These are phyloP conservation scores for Boletus vermiculosoides DNA, from an alignment of 768 basidiomycete genomes.

Conservation along the genomic window DNA sequence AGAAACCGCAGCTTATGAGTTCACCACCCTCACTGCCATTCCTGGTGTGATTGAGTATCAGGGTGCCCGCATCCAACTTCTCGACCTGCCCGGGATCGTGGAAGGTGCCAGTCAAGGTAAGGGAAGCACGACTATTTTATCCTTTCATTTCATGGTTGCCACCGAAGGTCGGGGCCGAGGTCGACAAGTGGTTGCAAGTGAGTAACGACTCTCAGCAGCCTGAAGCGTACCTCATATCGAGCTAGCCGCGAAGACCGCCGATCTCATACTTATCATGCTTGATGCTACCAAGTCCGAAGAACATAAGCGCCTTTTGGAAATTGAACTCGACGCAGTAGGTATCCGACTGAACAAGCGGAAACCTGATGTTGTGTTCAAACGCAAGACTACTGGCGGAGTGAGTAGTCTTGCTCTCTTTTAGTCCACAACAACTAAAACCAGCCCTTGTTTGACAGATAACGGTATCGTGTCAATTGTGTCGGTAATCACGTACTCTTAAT, in stretches of 20 bases:
- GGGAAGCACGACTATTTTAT: not conserved
- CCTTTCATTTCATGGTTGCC: not conserved
- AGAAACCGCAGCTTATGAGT: constrained; percentile 90
- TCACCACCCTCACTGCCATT: constrained; percentile 93
- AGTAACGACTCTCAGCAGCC: constrained; percentile 14
- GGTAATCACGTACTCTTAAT: not conserved
- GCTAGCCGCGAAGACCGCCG: constrained; percentile 82
- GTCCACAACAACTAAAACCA: not conserved
- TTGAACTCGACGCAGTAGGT: constrained; percentile 95
- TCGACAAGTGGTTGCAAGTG: constrained; percentile 92
- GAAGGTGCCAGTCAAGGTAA: constrained; percentile 83
- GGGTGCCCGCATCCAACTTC: constrained; percentile 88
- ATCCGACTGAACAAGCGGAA: constrained; percentile 88
- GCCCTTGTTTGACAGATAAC: constrained; percentile 56
- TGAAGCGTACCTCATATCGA: constrained; percentile 7
- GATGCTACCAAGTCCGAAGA: constrained; percentile 93
- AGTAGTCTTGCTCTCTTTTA: constrained; percentile 26
- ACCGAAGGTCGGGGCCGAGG: constrained; percentile 78
- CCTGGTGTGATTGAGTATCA: constrained; percentile 97
- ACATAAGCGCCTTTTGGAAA: constrained; percentile 82
- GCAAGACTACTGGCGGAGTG: constrained; percentile 89
- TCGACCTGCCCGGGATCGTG: constrained; percentile 95
- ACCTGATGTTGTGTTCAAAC: constrained; percentile 96
- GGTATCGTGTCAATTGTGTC: constrained; percentile 31
- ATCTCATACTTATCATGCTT: constrained; percentile 90